Evolutionary conservation across 2,329 filamentous ascomycete species (phyloP).

Genomic region (Fonsecaea nubica): DNA sequence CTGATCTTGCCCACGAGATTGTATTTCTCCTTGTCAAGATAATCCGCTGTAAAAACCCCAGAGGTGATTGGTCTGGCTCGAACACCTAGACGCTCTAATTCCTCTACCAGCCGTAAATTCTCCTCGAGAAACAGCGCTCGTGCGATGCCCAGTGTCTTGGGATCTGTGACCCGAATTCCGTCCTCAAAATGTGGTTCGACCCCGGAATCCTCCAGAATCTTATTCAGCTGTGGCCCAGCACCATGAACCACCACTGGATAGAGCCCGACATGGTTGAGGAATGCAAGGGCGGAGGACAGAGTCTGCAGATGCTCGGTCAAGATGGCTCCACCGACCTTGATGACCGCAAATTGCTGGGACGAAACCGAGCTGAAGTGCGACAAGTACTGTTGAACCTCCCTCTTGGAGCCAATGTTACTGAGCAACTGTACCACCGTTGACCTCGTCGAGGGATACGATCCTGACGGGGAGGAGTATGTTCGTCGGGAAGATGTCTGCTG

Average conservation of each 20-base stretch:
- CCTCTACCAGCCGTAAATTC: constrained; percentile 89
- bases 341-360: constrained; percentile 95
- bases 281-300: constrained; percentile 84
- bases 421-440: constrained; percentile 87
- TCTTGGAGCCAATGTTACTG: constrained; percentile 94
- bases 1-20: constrained; percentile 95
- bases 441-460: constrained; percentile 67
- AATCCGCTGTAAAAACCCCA: constrained; percentile 90
- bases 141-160: constrained; percentile 89
- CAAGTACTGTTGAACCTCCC: constrained; percentile 96
- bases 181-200: constrained; percentile 96
- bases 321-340: constrained; percentile 97
- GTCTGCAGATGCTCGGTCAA: constrained; percentile 93
- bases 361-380: constrained; percentile 97
- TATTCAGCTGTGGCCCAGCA: constrained; percentile 92
- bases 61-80: constrained; percentile 86
- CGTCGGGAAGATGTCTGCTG: constrained; percentile 43
- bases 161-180: constrained; percentile 93
- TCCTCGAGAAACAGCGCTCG: constrained; percentile 93
- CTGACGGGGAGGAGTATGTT: constrained; percentile 54
- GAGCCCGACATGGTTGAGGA: constrained; percentile 91
- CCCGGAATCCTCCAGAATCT: constrained; percentile 83
- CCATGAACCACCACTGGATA: constrained; percentile 97
- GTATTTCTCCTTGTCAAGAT: constrained; percentile 95
- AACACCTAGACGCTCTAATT: constrained; percentile 87